Evolutionary conservation across 2,329 filamentous ascomycete genomes (phyloP), one percentile per base, ranked within the genome.

Genomic region (Seiridium cupressi): DNA sequence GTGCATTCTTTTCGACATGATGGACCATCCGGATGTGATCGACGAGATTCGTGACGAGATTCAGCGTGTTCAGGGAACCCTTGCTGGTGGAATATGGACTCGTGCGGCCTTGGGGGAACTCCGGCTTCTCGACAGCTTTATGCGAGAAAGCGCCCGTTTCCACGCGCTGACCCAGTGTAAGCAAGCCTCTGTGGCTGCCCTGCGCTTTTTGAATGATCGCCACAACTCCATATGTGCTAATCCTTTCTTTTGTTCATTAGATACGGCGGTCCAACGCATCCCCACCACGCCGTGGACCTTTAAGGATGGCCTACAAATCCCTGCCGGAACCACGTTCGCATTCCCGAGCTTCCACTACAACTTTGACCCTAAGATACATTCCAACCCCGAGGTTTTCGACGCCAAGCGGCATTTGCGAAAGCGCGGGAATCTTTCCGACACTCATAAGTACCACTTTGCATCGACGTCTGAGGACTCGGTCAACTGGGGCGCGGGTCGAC

Each of bases 141-240:
- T 70, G 44, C 68, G 68, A 36, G 67, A 70, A 32, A 59, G 66
- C 1, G 67, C 69, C 46, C 61, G 68, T 0, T n/a, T 67, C n/a
- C 68, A 70, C 53, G 65, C 65, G 5, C 55, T 64, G 1, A 46
- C 54, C 0, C 60, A 66, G 11, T 55, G 66, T 69, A 49, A 18
- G 35, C 35, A 10, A 26, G 26, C 34, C 38, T 35, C 34, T 34
- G 9, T 49, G 18, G 18, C 18, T 26, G 18, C 18, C 18, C 18
- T 26, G 18, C 18, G 1, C 18, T 26, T 26, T 26, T 26, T 26
- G 18, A 26, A 26, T 26, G 18, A 26, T 26, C 18, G 18, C 18
- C 18, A 26, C 18, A 26, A 26, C 18, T 26, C 18, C 18, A 26
- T 26, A 26, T 26, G 18, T 26, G 34, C 34, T 53, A n/a, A 53